phyloP scores from a whole-genome alignment of 768 basidiomycete species.

The Podaxis sp. region DNA sequence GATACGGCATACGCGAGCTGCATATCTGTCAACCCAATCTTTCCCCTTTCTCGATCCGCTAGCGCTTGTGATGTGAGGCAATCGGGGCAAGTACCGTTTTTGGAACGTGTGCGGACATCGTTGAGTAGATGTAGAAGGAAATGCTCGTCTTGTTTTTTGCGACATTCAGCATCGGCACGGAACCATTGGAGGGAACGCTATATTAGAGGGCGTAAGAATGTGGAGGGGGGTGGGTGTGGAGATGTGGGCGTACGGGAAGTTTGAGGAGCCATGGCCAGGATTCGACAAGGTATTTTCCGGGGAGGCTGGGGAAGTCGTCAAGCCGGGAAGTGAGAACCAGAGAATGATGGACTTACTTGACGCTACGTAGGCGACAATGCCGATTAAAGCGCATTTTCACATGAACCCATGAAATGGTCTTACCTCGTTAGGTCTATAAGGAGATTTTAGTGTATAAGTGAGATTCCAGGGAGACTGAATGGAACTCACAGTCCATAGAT shows the following conservation, averaged over 20 bases:
- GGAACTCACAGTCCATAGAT: conserved; percentile 38
- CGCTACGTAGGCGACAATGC: neutral
- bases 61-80: conserved; percentile 38
- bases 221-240: neutral
- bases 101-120: conserved; percentile 23
- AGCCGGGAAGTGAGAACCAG: neutral
- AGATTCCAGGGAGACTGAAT: neutral
- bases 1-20: conserved; percentile 39
- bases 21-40: conserved; percentile 39
- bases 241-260: conserved; percentile 13
- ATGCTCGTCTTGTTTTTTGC: conserved; percentile 22
- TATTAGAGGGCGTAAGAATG: neutral
- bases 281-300: conserved; percentile 13
- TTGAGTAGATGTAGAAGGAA: conserved; percentile 24
- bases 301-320: conserved; percentile 7
- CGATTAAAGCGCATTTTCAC: neutral
- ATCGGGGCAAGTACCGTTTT: conserved; percentile 19
- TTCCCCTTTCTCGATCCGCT: conserved; percentile 33
- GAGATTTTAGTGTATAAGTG: neutral
- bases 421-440: conserved; percentile 9
- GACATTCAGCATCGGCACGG: conserved; percentile 23
- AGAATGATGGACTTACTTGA: conserved; percentile 1
- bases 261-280: conserved; percentile 12
- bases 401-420: neutral
- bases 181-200: conserved; percentile 32